Base-by-base conservation (phyloP, 202 grass and related monocot species). In the Panicum hallii region DNA sequence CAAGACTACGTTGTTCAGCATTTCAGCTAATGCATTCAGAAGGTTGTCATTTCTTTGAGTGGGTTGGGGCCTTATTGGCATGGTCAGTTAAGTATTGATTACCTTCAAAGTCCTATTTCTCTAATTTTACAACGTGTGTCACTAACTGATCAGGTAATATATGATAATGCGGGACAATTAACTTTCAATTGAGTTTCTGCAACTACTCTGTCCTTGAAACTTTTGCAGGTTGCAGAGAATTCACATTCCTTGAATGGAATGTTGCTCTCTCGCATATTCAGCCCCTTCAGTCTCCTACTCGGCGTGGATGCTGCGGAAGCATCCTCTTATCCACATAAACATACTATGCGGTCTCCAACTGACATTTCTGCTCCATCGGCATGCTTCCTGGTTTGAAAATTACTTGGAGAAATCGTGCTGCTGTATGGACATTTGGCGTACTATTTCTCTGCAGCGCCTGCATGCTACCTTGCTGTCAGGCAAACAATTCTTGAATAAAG, bases 171-270 rank as follows among this genome's bases (percentile, higher is more conserved):
- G 17, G 15, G 57, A 38, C 17, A 5, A 11, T 15, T 50, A 65
- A 58, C 28, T 74, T 34, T 50, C 41, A 68, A 5, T 76, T 76
- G 40, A 76, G 47, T 48, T 32, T 28, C 19, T 82, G 10, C 70
- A 67, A 20, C 63, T 52, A 77, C 30, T 62, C 4, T 82, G 20
- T 70, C 12, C 26, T 49, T 57, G 73, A 11, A 78, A 78, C 2
- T 22, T 54, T 78, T 68, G 49, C 82, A 69, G 82, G 73, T 60
- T 77, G 17, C 23, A 61, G 10, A 50, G 16, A 41, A 60, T 75
- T 75, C 4, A 38, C 34, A 28, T 44, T 14, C 30, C 44, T 13
- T 22, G 32, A 62, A 16, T 32, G 42, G 40, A 34, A 40, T 78
- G 64, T 20, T 36, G 9, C 9, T 20, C 16, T 20, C 16, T 47